phyloP scores from a whole-genome alignment of 2,329 filamentous ascomycete species.

The Neofusicoccum parvum region DNA sequence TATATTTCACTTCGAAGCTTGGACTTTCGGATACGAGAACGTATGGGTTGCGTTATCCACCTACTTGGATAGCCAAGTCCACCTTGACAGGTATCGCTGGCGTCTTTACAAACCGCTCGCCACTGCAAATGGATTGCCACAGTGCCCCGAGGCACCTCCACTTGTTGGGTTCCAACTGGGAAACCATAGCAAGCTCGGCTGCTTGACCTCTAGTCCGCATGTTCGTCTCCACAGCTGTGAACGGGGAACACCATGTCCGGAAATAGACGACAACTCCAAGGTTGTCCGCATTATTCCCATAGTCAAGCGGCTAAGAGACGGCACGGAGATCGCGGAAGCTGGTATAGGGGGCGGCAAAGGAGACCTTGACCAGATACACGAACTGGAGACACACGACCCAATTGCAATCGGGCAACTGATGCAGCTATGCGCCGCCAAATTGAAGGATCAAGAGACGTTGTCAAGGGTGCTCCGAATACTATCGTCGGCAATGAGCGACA shows the following conservation, averaged over 20 bases:
- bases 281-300: slow-evolving; percentile 80
- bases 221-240: slow-evolving; percentile 86
- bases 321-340: slow-evolving; percentile 68
- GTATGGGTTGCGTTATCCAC: slow-evolving; percentile 83
- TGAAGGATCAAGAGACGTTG: slow-evolving; percentile 38
- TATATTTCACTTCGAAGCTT: slow-evolving; percentile 80
- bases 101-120: slow-evolving; percentile 67
- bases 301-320: slow-evolving; percentile 63
- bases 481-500: slow-evolving; percentile 26
- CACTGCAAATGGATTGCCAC: slow-evolving; percentile 40
- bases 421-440: slow-evolving; percentile 49
- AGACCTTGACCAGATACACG: slow-evolving; percentile 69
- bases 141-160: slow-evolving; percentile 64
- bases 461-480: slow-evolving; percentile 41
- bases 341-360: slow-evolving; percentile 79
- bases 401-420: slow-evolving; percentile 56
- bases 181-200: slow-evolving; percentile 70
- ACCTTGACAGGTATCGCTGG: slow-evolving; percentile 81
- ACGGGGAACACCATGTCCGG: slow-evolving; percentile 64
- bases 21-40: slow-evolving; percentile 93
- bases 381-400: slow-evolving; percentile 59
- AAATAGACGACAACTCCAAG: slow-evolving; percentile 47
- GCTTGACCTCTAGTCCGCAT: slow-evolving; percentile 64
- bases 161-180: slow-evolving; percentile 75
- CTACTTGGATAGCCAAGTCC: slow-evolving; percentile 70